Conservation (phyloP, 495 filamentous ascomycete species). For the Penicillium mononematosum region DNA sequence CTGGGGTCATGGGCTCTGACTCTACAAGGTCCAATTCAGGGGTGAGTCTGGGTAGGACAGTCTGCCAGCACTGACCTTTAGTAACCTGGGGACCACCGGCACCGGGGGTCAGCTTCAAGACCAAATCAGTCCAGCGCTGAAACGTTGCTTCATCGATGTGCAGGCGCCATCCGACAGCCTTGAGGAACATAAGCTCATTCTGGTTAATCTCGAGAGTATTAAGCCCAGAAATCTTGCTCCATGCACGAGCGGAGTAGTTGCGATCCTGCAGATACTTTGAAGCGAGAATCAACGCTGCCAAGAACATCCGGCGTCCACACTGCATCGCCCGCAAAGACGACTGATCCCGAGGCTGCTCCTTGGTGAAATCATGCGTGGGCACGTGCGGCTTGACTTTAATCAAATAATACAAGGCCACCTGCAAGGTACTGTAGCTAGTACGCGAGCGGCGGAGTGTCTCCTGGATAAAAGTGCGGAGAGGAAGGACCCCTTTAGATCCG, state of each 20-base stretch:
- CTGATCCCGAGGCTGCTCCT: constrained; percentile 78
- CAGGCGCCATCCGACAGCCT: constrained; percentile 88
- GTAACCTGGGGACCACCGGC: constrained; percentile 31
- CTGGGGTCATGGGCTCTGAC: constrained; percentile 33
- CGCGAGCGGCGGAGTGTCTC: constrained; percentile 92
- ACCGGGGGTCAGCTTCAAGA: constrained; percentile 76
- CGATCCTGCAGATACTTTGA: constrained; percentile 98
- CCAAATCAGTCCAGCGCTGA: constrained; percentile 87
- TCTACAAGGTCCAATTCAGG: constrained; percentile 57
- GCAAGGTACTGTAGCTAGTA: constrained; percentile 94
- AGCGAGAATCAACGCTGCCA: constrained; percentile 86
- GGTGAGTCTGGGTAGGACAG: constrained; percentile 72
- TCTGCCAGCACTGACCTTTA: constrained; percentile 63
- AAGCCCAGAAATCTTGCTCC: constrained; percentile 97
- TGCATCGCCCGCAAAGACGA: constrained; percentile 78
- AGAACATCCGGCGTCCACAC: constrained; percentile 96
- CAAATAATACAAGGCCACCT: constrained; percentile 95
- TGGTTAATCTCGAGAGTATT: constrained; percentile 90
- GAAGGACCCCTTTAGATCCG: constrained; percentile 69
- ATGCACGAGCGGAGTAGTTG: constrained; percentile 94
- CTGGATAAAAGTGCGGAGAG: constrained; percentile 92
- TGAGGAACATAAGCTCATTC: constrained; percentile 91
- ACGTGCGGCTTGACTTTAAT: constrained; percentile 91
- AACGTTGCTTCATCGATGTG: constrained; percentile 88
- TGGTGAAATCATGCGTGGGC: constrained; percentile 77